Conservation (phyloP, 768 basidiomycete genomes). For the Trametes maxima region DNA sequence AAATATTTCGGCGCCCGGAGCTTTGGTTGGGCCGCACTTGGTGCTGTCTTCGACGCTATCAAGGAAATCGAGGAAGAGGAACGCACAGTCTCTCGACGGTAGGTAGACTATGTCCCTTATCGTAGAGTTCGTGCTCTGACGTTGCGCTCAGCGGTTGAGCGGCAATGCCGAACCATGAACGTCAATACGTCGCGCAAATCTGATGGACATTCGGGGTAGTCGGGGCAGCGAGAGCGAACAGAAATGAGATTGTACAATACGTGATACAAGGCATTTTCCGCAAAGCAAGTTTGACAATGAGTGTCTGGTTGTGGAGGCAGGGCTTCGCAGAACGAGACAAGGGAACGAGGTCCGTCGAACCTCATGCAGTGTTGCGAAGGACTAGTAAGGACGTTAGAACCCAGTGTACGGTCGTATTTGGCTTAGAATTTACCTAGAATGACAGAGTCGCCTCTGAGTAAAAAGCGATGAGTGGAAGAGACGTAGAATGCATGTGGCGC, state of each 20-base stretch:
- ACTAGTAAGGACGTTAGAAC: slow-evolving; percentile 47
- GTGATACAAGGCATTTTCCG: slow-evolving; percentile 16
- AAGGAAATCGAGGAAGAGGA: slow-evolving; percentile 46
- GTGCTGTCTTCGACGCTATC: slow-evolving; percentile 55
- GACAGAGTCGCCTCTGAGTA: slow-evolving; percentile 88
- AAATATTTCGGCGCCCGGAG: slow-evolving; percentile 57
- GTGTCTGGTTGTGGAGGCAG: not conserved
- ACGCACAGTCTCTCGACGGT: slow-evolving; percentile 6
- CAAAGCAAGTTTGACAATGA: slow-evolving; percentile 6
- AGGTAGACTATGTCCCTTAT: not conserved
- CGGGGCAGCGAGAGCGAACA: not conserved
- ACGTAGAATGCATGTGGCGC: not conserved
- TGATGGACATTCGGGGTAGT: not conserved
- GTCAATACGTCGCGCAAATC: not conserved
- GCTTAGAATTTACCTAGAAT: slow-evolving; percentile 78
- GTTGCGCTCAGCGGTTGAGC: not conserved
- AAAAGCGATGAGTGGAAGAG: slow-evolving; percentile 16
- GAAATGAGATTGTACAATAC: slow-evolving; percentile 21
- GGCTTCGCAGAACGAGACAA: too few species aligned
- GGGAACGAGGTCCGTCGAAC: not conserved
- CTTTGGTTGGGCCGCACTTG: slow-evolving; percentile 63
- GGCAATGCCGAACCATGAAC: not conserved
- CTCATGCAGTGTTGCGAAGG: slow-evolving; percentile 50
- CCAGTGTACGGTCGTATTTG: slow-evolving; percentile 19
- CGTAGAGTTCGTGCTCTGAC: not conserved